Evolutionary conservation across 768 basidiomycete species (phyloP).

Genomic region (Tephrocybe sp.): DNA sequence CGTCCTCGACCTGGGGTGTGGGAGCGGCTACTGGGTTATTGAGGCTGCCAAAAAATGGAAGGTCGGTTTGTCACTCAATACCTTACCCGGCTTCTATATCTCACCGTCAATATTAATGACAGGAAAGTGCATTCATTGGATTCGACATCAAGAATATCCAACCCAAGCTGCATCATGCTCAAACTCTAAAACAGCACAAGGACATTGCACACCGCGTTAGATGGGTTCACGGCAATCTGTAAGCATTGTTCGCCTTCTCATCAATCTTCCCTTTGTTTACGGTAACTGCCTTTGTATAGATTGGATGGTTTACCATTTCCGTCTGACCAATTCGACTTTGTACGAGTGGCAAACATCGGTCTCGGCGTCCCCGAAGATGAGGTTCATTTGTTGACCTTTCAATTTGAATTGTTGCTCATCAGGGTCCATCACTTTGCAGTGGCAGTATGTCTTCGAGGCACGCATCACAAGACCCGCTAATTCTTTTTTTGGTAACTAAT

Average conservation of each 20-base stretch:
- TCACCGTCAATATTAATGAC: slow-evolving; percentile 23
- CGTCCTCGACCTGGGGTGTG: slow-evolving; percentile 71
- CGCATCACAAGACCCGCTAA: slow-evolving; percentile 13
- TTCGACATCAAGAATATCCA: slow-evolving; percentile 57
- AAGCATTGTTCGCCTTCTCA: slow-evolving; percentile 19
- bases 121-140: slow-evolving; percentile 55
- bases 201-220: slow-evolving; percentile 47
- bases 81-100: slow-evolving; percentile 3
- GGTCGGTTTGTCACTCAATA: slow-evolving; percentile 33
- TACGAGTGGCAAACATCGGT: slow-evolving; percentile 61
- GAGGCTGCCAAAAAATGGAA: slow-evolving; percentile 67
- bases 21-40: slow-evolving; percentile 68
- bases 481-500: slow-evolving; percentile 10
- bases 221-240: slow-evolving; percentile 75
- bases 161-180: slow-evolving; percentile 37
- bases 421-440: slow-evolving; percentile 34
- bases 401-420: slow-evolving; percentile 1
- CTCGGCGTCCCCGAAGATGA: slow-evolving; percentile 73
- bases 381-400: slow-evolving; percentile 23
- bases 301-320: slow-evolving; percentile 64
- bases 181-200: slow-evolving; percentile 30
- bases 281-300: slow-evolving; percentile 30
- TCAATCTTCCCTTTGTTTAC: slow-evolving; percentile 2
- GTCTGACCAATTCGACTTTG: slow-evolving; percentile 57
- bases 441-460: slow-evolving; percentile 64